Evolutionary conservation across 2,329 filamentous ascomycete species (phyloP).

Genomic region (Microcyclospora pomicola): DNA sequence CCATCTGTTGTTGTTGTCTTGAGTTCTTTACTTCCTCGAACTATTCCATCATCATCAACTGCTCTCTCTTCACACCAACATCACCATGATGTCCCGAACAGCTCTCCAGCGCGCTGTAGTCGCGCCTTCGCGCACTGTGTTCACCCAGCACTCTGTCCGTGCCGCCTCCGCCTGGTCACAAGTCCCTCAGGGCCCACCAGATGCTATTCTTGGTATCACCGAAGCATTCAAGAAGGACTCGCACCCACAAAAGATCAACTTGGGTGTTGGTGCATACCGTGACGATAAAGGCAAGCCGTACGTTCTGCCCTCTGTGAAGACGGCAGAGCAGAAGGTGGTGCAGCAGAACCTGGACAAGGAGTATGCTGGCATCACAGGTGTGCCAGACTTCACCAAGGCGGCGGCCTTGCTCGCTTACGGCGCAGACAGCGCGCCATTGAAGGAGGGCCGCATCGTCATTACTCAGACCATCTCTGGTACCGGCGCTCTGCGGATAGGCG

Average conservation of each 20-base stretch:
- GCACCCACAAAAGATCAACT: conserved; percentile 93
- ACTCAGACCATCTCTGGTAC: conserved; percentile 98
- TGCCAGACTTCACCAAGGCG: conserved; percentile 84
- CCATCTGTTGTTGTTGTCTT: too few species aligned
- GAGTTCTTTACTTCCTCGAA: background rate
- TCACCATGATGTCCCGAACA: conserved; percentile 19
- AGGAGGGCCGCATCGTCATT: conserved; percentile 65
- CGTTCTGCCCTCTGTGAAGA: conserved; percentile 82
- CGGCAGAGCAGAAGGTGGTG: conserved; percentile 79
- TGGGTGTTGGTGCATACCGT: conserved; percentile 96
- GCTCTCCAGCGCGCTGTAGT: conserved; percentile 18
- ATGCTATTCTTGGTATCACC: conserved; percentile 68
- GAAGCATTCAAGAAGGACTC: conserved; percentile 97
- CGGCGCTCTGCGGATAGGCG: conserved; percentile 86
- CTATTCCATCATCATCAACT: conserved; percentile 1
- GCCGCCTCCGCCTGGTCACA: conserved; percentile 77
- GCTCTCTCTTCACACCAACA: too few species aligned
- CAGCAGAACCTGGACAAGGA: conserved; percentile 78
- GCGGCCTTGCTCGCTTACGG: conserved; percentile 88
- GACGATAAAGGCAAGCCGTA: conserved; percentile 97
- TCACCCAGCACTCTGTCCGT: conserved; percentile 31
- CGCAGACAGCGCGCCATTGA: conserved; percentile 59
- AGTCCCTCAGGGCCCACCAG: conserved; percentile 86
- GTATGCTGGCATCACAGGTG: conserved; percentile 93
- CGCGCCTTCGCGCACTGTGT: conserved; percentile 11